These are phyloP conservation scores for Calonectria montana DNA, from an alignment of 2,329 filamentous ascomycete genomes.

Conservation along the genomic window DNA sequence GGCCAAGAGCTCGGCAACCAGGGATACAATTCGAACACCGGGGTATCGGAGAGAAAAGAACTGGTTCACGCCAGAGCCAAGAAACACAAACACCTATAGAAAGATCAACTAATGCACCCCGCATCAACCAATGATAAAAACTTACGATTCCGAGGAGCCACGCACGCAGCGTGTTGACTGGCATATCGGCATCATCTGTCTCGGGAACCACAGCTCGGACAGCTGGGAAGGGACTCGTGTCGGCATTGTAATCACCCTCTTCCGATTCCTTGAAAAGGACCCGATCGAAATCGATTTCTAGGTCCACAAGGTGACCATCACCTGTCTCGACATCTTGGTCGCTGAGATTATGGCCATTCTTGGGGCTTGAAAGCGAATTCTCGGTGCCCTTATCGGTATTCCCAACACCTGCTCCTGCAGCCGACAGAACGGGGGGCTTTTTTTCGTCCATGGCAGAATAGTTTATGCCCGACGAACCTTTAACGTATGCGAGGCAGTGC, in stretches of 20 bases:
- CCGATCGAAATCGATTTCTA: slow-evolving; percentile 15
- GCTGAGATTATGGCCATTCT: neutral
- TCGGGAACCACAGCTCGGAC: slow-evolving; percentile 16
- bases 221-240: slow-evolving; percentile 17
- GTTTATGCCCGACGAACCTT: neutral
- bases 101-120: neutral
- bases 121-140: neutral
- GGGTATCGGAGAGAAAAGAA: slow-evolving; percentile 18
- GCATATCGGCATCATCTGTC: slow-evolving; percentile 16
- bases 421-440: neutral
- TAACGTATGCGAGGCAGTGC: neutral
- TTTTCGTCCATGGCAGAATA: neutral
- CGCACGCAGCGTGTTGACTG: slow-evolving; percentile 17
- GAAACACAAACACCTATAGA: slow-evolving; percentile 12
- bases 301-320: slow-evolving; percentile 4
- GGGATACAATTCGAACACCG: slow-evolving; percentile 17
- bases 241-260: slow-evolving; percentile 13
- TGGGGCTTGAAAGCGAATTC: neutral
- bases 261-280: slow-evolving; percentile 5
- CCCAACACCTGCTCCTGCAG: neutral
- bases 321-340: slow-evolving; percentile 10
- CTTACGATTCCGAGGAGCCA: slow-evolving; percentile 17
- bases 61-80: slow-evolving; percentile 19
- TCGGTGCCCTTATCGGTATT: neutral
- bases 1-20: slow-evolving; percentile 17